Evolutionary conservation across 371 early-diverging fungal genomes (phyloP).

Genomic region (Globomyces sp.): DNA sequence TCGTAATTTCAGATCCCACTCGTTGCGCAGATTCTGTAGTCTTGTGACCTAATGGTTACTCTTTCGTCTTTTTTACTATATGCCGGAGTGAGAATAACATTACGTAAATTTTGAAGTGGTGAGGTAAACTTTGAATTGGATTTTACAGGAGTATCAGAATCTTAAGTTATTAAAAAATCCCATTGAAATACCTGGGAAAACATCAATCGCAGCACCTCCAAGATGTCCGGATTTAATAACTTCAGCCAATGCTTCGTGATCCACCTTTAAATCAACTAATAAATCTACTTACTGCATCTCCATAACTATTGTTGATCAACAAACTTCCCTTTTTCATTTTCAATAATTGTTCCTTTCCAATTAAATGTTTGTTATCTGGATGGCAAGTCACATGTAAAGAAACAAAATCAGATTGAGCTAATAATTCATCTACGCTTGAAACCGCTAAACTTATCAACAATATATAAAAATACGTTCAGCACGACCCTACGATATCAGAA

Average conservation of each 20-base stretch:
- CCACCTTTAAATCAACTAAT: background rate
- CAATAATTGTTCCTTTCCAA: conserved; percentile 74
- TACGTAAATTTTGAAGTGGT: conserved; percentile 72
- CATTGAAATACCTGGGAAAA: conserved; percentile 57
- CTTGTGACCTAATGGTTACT: conserved; percentile 53
- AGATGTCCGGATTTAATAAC: conserved; percentile 83
- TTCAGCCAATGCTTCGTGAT: conserved; percentile 73
- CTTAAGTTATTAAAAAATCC: too few species aligned
- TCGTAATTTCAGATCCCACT: conserved; percentile 87
- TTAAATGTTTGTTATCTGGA: conserved; percentile 88
- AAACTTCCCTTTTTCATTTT: conserved; percentile 88
- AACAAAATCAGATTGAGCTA: conserved; percentile 80
- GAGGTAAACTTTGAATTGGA: conserved; percentile 74
- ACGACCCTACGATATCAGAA: conserved; percentile 43
- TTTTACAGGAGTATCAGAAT: conserved; percentile 62
- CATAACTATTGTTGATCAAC: conserved; percentile 85
- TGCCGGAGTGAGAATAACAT: conserved; percentile 89
- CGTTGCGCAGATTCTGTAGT: conserved; percentile 90
- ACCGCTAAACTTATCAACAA: too few species aligned
- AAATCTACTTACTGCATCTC: conserved; percentile 59
- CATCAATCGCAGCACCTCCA: conserved; percentile 92
- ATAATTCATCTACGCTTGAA: conserved; percentile 64
- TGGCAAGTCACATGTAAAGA: conserved; percentile 86
- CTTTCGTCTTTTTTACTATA: conserved; percentile 58
- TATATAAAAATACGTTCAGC: too few species aligned